A percentile compares a stretch with the other conserved stretches of the same genome.
These are phyloP conservation scores for Monosporascus sp. DNA, from an alignment of 2,329 filamentous ascomycete species.

Conservation along the genomic window DNA sequence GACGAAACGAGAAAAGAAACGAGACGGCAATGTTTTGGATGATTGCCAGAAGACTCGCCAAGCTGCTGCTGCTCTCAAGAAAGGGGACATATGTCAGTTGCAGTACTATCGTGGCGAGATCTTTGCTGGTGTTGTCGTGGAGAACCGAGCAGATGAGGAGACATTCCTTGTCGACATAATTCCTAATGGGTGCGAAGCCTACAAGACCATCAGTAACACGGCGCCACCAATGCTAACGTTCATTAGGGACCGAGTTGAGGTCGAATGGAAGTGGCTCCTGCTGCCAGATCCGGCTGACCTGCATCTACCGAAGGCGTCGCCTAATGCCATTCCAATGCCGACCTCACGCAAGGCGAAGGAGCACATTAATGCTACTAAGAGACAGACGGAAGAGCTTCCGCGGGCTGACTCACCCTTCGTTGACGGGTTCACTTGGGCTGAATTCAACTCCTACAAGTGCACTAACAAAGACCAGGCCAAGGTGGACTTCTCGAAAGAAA, in stretches of 20 bases:
- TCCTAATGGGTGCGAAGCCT: conserved; percentile 63
- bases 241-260: conserved; percentile 63
- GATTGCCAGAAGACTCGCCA: conserved; percentile 62
- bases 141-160: conserved; percentile 73
- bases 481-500: conserved; percentile 65
- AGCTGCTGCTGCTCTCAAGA: conserved; percentile 62
- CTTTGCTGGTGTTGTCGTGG: conserved; percentile 81
- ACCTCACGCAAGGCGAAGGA: conserved; percentile 57
- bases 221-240: conserved; percentile 33
- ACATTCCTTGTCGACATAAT: conserved; percentile 75
- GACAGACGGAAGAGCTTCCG: conserved; percentile 56
- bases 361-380: conserved; percentile 60
- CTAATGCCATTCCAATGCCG: conserved; percentile 67
- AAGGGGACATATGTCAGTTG: conserved; percentile 77
- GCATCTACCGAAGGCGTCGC: conserved; percentile 67
- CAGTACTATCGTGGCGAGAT: conserved; percentile 82
- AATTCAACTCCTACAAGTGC: conserved; percentile 64
- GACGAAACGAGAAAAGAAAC: conserved; percentile 74
- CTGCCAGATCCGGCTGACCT: conserved; percentile 67
- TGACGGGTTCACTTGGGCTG: conserved; percentile 68
- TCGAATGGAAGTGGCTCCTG: conserved; percentile 80
- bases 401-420: conserved; percentile 62
- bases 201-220: conserved; percentile 1
- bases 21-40: conserved; percentile 65
- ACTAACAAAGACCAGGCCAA: conserved; percentile 58